Evolutionary conservation across 257 asterid species (phyloP), one percentile per base, ranked within the genome.

Genomic region (Lycium ferocissimum): DNA sequence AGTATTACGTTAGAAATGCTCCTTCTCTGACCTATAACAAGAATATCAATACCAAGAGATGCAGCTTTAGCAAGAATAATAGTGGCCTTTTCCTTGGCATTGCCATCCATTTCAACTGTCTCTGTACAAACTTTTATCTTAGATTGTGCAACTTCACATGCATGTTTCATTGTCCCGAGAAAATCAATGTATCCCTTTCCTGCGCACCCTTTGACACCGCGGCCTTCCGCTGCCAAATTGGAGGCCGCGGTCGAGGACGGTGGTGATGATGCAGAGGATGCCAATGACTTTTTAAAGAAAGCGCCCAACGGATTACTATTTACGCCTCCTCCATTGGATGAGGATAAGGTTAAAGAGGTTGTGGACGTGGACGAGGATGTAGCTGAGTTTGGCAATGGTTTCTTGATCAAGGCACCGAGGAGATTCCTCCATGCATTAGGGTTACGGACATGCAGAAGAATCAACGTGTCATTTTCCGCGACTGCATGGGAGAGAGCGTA

Each of bases 401-500:
- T 89, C 57, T 85, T 89, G 78, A 94, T 92, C 59, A 93, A 83
- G 3, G 90, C 83, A 35, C 89, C 89, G 17, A 94, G 88, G 7
- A 91, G 89, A 62, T 90, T 93, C 89, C 81, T 91, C 91, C 94
- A 88, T 43, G 93, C 80, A 73, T 86, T 89, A 56, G 89, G 91
- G 14, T 88, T 89, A 66, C 88, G 92, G 1, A 93, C 85, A 83
- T 90, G 93, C 85, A 94, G 90, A 67, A 94, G 94, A 51, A 93
- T 84, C 58, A 94, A 78, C 0, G 85, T 85, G 78, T 93, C 96
- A 54, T 91, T 88, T 13, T 93, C 95, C 26, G 87, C 63, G 26
- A 94, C 76, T 6, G 93, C 96, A 62, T 94, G 95, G 67, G 93
- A 87, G 58, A 94, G 92, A 0, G 96, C 92, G 35, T 94, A 93